A percentile compares a stretch with the other conserved stretches of the same genome.
Evolutionary conservation across 495 filamentous ascomycete species (phyloP).

Genomic region (Schizothecium vesticola): DNA sequence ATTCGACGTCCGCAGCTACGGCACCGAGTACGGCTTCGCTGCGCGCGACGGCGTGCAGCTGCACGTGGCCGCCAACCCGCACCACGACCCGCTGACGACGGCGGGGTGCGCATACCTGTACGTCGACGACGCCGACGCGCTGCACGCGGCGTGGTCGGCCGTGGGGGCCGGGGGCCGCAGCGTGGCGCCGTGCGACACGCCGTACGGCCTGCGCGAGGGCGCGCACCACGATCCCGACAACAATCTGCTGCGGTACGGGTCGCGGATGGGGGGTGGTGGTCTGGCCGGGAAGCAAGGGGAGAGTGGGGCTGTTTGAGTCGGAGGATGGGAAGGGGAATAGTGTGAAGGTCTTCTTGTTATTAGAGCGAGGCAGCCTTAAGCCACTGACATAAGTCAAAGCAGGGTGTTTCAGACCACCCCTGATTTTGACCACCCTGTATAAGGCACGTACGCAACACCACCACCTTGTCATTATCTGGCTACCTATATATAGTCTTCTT

Average conservation of each 20-base stretch:
- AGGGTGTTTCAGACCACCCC: too few species aligned
- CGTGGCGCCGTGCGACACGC: neutral
- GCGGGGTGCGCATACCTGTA: conserved; percentile 8
- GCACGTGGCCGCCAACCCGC: neutral
- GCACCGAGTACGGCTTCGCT: conserved; percentile 2
- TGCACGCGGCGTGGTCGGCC: conserved; percentile 2
- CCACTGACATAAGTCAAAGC: too few species aligned
- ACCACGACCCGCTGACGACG: conserved; percentile 6
- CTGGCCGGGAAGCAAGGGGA: too few species aligned
- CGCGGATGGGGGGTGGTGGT: conserved; percentile 1
- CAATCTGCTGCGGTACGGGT: conserved; percentile 6
- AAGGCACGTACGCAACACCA: too few species aligned
- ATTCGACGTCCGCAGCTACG: conserved; percentile 2
- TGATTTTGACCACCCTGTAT: too few species aligned
- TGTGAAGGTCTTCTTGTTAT: too few species aligned
- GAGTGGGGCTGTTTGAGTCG: too few species aligned
- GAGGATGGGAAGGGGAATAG: too few species aligned
- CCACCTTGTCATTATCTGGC: too few species aligned
- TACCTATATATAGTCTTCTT: too few species aligned
- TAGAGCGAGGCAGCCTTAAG: too few species aligned
- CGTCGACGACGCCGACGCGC: conserved; percentile 3
- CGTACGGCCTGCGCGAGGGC: conserved; percentile 5
- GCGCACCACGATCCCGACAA: conserved; percentile 1
- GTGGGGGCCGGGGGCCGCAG: neutral
- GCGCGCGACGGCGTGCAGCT: conserved; percentile 1